phyloP scores from a whole-genome alignment of 495 filamentous ascomycete genomes.

The Penicillium cinerascens region DNA sequence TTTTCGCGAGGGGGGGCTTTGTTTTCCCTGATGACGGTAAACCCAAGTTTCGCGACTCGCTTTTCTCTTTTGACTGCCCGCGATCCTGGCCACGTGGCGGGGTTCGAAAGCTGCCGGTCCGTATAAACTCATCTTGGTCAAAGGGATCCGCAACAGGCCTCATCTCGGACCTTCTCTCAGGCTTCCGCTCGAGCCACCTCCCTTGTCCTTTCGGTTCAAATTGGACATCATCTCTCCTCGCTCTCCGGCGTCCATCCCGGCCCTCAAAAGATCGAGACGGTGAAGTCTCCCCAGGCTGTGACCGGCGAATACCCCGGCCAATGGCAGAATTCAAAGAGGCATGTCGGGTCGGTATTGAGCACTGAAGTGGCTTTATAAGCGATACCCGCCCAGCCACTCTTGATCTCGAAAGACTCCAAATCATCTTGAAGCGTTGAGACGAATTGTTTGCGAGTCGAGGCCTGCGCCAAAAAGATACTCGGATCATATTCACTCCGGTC shows the following conservation, averaged over 20 bases:
- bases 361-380: neutral
- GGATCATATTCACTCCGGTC: neutral
- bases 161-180: neutral
- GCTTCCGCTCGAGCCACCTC: neutral
- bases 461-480: neutral
- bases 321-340: slow-evolving; percentile 58
- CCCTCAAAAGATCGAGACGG: neutral
- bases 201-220: neutral
- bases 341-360: slow-evolving; percentile 21
- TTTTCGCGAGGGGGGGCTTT: neutral
- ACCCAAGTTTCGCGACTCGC: neutral
- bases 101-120: slow-evolving; percentile 33
- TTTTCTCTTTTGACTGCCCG: slow-evolving; percentile 1
- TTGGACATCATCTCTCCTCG: neutral
- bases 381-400: neutral
- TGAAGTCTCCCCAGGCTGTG: slow-evolving; percentile 19
- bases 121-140: slow-evolving; percentile 35
- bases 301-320: slow-evolving; percentile 47
- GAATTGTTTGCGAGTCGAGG: neutral
- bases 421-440: slow-evolving; percentile 1
- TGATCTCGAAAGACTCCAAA: slow-evolving; percentile 2
- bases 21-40: neutral
- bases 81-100: slow-evolving; percentile 21
- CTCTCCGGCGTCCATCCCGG: neutral
- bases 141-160: slow-evolving; percentile 10